Evolutionary conservation across 2,329 filamentous ascomycete species (phyloP).

Genomic region (Fusarium musae): DNA sequence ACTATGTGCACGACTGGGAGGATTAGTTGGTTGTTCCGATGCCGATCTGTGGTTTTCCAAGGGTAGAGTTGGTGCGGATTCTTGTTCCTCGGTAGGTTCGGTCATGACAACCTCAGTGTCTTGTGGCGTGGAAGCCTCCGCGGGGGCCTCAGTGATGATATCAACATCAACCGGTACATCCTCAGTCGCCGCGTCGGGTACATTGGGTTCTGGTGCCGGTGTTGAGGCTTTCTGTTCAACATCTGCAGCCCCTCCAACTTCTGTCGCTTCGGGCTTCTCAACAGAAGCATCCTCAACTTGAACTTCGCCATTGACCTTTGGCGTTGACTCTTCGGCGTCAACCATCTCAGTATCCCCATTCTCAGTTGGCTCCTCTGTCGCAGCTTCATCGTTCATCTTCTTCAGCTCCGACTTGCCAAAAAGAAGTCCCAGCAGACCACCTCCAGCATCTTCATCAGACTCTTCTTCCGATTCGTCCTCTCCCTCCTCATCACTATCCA

Average conservation of each 20-base stretch:
- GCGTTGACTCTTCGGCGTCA: conserved; percentile 15
- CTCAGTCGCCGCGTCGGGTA: not conserved
- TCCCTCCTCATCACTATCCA: conserved; percentile 55
- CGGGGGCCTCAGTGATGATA: not conserved
- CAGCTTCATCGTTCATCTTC: conserved; percentile 59
- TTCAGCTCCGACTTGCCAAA: conserved; percentile 69
- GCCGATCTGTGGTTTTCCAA: conserved; percentile 52
- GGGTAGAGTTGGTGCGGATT: conserved; percentile 39
- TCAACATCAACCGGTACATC: not conserved
- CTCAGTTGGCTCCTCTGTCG: conserved; percentile 15
- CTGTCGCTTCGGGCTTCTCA: conserved; percentile 45
- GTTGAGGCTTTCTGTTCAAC: not conserved
- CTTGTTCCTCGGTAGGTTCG: conserved; percentile 35
- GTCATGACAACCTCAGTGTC: conserved; percentile 50
- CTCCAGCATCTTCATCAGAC: conserved; percentile 53
- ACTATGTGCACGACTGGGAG: conserved; percentile 56
- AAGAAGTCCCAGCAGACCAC: conserved; percentile 65
- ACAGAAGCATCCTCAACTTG: conserved; percentile 49
- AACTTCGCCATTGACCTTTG: conserved; percentile 41
- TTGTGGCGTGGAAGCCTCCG: not conserved
- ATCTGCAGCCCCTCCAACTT: not conserved
- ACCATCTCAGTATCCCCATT: conserved; percentile 42
- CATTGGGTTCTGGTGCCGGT: not conserved
- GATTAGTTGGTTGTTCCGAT: conserved; percentile 57
- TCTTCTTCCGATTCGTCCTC: conserved; percentile 59